Percentiles rank a stretch among this genome's conserved stretches.
These are phyloP conservation scores for Prunus fruticosa DNA, from an alignment of 306 rosid species.

Conservation along the genomic window DNA sequence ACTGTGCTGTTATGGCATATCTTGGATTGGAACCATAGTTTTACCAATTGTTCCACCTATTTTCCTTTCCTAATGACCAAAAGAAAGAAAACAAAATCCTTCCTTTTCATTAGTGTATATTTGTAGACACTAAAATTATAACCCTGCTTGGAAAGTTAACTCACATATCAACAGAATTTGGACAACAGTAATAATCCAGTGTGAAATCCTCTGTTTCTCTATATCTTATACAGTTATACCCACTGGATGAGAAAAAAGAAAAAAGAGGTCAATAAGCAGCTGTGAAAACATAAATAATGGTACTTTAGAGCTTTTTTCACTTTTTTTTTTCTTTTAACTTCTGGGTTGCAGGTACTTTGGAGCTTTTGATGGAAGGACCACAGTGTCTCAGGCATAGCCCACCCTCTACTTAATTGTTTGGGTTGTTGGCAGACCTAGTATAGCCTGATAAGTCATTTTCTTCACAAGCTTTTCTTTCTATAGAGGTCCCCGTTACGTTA, in stretches of 20 bases:
- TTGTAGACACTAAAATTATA: background rate
- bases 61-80: background rate
- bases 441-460: conserved; percentile 7
- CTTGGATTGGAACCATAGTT: background rate
- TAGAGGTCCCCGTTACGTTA: background rate
- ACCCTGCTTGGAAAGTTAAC: background rate
- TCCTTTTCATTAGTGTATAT: background rate
- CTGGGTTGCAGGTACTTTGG: background rate
- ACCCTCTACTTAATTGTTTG: conserved; percentile 5
- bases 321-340: too few species aligned
- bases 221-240: too few species aligned
- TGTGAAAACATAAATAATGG: background rate
- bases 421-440: background rate
- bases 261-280: too few species aligned
- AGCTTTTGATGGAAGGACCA: background rate
- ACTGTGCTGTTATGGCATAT: background rate
- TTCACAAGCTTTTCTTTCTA: background rate
- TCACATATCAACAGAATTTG: background rate
- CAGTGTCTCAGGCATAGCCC: conserved; percentile 9
- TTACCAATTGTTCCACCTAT: background rate
- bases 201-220: too few species aligned
- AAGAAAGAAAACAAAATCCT: background rate
- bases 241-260: too few species aligned
- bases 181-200: too few species aligned
- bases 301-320: background rate